A percentile compares a stretch with the other conserved stretches of the same genome.
These are phyloP conservation scores for Anastatica hierochuntica DNA, from an alignment of 345 rosid genomes.

Conservation along the genomic window DNA sequence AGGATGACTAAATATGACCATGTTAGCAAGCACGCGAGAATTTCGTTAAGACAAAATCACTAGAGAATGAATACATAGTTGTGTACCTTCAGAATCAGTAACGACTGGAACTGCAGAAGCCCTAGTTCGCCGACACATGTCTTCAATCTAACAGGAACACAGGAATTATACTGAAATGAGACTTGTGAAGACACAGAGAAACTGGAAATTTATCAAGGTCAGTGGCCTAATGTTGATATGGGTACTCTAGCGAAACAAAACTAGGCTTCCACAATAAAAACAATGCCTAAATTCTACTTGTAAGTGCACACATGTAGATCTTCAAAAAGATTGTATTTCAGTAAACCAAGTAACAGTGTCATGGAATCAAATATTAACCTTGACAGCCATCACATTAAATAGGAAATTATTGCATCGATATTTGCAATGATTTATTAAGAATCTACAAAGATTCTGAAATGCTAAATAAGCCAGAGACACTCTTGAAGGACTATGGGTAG, in stretches of 20 bases:
- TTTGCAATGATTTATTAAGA: neutral
- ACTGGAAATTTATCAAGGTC: neutral
- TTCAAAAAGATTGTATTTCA: neutral
- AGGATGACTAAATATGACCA: neutral
- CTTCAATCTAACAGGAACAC: slow-evolving; percentile 55
- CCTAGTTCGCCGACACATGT: slow-evolving; percentile 63
- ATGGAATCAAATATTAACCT: too few relatives aligned
- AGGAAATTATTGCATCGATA: slow-evolving; percentile 1
- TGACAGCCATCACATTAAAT: neutral
- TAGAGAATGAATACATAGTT: neutral
- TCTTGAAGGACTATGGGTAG: neutral
- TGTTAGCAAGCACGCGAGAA: too few relatives aligned
- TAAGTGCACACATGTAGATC: too few relatives aligned
- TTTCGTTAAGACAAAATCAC: too few relatives aligned
- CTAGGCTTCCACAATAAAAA: too few relatives aligned
- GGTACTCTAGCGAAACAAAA: neutral
- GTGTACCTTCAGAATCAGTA: slow-evolving; percentile 80
- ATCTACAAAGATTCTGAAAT: slow-evolving; percentile 3
- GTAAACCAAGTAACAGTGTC: too few relatives aligned
- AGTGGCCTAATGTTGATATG: neutral
- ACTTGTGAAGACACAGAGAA: slow-evolving; percentile 17
- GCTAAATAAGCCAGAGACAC: neutral
- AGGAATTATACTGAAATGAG: neutral
- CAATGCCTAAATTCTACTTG: too few relatives aligned
- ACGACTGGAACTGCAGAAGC: slow-evolving; percentile 85